phyloP scores from a whole-genome alignment of 208 protist species.

The Acanthamoeba culbertsoni region DNA sequence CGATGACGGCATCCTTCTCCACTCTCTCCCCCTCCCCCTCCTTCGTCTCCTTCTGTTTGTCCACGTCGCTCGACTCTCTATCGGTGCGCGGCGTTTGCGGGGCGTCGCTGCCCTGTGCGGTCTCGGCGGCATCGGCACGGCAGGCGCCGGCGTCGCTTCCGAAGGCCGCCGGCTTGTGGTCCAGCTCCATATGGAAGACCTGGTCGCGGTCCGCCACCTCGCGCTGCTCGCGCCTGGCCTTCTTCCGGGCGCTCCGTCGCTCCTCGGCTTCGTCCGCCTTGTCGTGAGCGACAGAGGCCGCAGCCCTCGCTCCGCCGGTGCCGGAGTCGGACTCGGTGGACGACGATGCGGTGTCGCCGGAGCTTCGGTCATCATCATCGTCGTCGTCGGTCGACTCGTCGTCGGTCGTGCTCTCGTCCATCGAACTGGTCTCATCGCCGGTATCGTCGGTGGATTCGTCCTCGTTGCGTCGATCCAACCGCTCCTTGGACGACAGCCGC shows the following conservation, averaged over 20 bases:
- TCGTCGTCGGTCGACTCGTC: background rate
- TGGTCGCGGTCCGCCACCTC: background rate
- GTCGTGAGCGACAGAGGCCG: background rate
- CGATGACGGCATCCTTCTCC: background rate
- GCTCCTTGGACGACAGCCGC: background rate
- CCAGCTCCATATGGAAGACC: constrained; percentile 23
- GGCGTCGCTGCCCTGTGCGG: no score
- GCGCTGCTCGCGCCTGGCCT: background rate
- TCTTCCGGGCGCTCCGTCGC: background rate
- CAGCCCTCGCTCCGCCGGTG: background rate
- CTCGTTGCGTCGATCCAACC: background rate
- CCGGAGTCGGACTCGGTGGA: background rate
- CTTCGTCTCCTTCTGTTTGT: no score
- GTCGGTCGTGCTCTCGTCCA: background rate
- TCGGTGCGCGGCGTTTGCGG: no score
- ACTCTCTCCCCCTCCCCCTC: no score
- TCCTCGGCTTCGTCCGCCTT: background rate
- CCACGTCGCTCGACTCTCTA: no score
- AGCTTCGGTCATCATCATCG: background rate
- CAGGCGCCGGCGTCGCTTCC: background rate
- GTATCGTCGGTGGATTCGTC: background rate
- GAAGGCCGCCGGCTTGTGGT: no score
- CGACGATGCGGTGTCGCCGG: background rate
- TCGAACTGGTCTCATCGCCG: background rate
- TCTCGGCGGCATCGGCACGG: no score